Conservation (phyloP, 768 basidiomycete species). For the Megacollybia marginata region DNA sequence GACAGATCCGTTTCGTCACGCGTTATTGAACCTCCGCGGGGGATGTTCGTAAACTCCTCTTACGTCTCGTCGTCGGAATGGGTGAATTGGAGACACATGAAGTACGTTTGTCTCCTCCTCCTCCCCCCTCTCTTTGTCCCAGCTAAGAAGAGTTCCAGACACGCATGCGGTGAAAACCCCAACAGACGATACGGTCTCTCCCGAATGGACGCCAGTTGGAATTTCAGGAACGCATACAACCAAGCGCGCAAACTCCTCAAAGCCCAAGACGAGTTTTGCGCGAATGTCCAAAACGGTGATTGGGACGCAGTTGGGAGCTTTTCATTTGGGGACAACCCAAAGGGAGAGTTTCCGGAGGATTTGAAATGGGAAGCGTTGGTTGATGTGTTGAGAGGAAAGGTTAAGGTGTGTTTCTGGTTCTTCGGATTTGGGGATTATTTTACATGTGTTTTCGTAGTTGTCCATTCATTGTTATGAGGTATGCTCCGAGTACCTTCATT, state of each 20-base stretch:
- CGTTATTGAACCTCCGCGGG: conserved; percentile 68
- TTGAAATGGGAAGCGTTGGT: conserved; percentile 76
- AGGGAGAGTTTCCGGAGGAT: conserved; percentile 59
- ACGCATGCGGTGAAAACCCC: conserved; percentile 36
- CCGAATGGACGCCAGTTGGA: conserved; percentile 68
- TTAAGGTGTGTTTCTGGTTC: conserved; percentile 43
- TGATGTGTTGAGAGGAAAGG: conserved; percentile 70
- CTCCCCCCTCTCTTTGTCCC: neutral
- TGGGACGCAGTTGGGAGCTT: neutral
- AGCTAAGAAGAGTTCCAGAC: conserved; percentile 29
- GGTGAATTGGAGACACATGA: conserved; percentile 63
- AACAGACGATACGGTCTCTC: conserved; percentile 32
- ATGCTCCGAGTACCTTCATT: neutral
- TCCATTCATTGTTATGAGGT: conserved; percentile 50
- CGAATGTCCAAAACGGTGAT: conserved; percentile 22
- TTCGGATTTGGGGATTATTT: neutral
- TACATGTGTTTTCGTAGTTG: conserved; percentile 29
- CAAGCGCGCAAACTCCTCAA: conserved; percentile 60
- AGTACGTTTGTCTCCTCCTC: conserved; percentile 29
- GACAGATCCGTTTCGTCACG: conserved; percentile 69
- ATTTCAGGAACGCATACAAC: conserved; percentile 59
- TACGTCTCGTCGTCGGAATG: conserved; percentile 22
- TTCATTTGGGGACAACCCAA: conserved; percentile 36
- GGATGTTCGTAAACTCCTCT: conserved; percentile 26
- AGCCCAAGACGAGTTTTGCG: conserved; percentile 63